Evolutionary conservation across 2,329 filamentous ascomycete species (phyloP), one percentile per base, ranked within the genome.

Genomic region (Aspergillus chevalieri): DNA sequence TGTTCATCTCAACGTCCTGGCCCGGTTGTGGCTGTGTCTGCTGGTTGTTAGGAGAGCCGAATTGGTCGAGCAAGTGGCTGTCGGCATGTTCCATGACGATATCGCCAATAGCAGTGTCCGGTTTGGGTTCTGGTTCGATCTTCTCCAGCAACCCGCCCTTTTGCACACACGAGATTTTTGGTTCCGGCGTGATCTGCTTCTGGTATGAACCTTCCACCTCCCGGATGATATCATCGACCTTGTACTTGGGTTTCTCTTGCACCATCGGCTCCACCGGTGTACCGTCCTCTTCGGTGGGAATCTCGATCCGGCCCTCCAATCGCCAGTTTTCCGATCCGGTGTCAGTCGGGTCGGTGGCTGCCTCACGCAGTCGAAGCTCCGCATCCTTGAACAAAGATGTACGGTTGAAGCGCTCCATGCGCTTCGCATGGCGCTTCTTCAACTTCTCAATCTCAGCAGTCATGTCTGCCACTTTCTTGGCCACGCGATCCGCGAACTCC

Each of bases 401-500:
- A 48, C 82, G 80, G 66, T 85, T 85, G 59, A 95, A 80, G 56
- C 84, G 85, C 21, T 83, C 82, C 72, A 97, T 80, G 50, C 84
- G 80, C 61, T 82, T 83, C 2, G 82, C 84, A 66, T 98, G 92
- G 24, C 86, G 82, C 30, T 80, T 81, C 68, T 89, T 89, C 80
- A 97, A 84, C 58, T 82, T 84, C 58, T 91, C 86, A 48, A 97
- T 89, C 61, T 97, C 91, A 1, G 82, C 82, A 52, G 87, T 82
- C 46, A 88, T 86, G 24, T 86, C 81, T 7, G 81, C 78, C 9
- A 93, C 78, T 62, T 87, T 86, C 44, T 86, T 81, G 19, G 81
- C 74, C 2, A 91, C 87, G 33, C 90, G 83, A 63, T 86, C 85
- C 50, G 86, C 84, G 68, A 97, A 96, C 58, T 93, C 86, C 42